phyloP scores from a whole-genome alignment of 257 asterid genomes.

The Capsicum pubescens region DNA sequence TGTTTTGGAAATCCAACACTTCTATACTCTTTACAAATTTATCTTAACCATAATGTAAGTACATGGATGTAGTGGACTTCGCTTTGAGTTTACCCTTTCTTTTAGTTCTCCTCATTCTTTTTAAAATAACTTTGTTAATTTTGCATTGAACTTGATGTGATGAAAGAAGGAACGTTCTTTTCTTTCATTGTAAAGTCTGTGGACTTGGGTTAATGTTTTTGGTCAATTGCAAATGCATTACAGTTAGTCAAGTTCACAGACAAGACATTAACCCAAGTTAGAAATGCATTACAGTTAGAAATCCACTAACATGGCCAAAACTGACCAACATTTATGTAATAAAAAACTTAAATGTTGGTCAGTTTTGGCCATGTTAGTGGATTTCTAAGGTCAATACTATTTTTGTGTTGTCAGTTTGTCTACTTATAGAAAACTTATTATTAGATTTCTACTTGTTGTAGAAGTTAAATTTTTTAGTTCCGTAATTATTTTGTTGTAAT shows the following conservation, averaged over 20 bases:
- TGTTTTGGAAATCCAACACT: background rate
- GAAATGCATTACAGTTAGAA: background rate
- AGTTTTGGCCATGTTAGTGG: background rate
- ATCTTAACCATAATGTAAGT: background rate
- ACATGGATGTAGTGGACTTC: background rate
- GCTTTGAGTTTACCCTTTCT: constrained; percentile 19
- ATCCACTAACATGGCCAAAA: background rate
- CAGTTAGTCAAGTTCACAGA: no score
- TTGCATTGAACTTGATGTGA: background rate
- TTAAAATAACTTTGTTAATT: background rate
- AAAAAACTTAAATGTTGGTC: background rate
- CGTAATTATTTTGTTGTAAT: background rate
- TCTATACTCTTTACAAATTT: background rate
- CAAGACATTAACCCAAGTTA: no score
- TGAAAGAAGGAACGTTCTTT: constrained; percentile 1
- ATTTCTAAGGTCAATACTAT: background rate
- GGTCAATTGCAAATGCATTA: background rate
- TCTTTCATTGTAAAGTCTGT: constrained; percentile 7
- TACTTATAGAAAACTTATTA: background rate
- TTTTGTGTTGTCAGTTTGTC: background rate
- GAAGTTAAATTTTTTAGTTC: background rate
- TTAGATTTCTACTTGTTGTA: background rate
- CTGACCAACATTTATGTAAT: background rate
- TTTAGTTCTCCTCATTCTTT: background rate
- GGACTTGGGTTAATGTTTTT: background rate